Evolutionary conservation across 768 basidiomycete genomes (phyloP), one percentile per base, ranked within the genome.

Genomic region (Lenzites betulinus): DNA sequence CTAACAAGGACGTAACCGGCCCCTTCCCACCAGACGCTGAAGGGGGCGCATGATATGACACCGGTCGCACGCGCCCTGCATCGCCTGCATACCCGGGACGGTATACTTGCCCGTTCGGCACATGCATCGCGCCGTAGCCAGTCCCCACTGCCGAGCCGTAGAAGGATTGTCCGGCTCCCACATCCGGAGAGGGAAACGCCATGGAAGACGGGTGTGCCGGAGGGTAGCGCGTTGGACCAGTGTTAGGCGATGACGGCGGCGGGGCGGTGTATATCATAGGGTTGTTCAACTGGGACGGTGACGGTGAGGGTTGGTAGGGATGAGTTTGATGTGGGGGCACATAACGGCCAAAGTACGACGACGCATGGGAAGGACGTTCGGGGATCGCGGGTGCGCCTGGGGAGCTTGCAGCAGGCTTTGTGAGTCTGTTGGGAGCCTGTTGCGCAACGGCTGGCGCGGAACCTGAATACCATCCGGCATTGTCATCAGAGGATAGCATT

Each of bases 281-380:
- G 53, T 78, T 78, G 64, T 76, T 79, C 4, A 76, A 65, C 57
- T 79, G 79, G 0, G 77, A 74, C 1, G 78, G 79, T 4, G 79
- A 78, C 6, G 80, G 78, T 3, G 77, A 71, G 7, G 77, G 75
- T 51, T 76, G 76, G 43, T 75, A 53, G 5, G 73, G 74, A 59
- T 77, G 72, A 25, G 69, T 59, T 64, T 76, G 73, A 49, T 77
- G 74, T 0, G 76, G 44, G 13, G 72, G 68, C 12, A 68, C 60
- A 38, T 69, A 77, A 65, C 64, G 16, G 59, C 36, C 52, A 12
- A 44, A 38, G 43, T n/a, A 52, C 2, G 39, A 39, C 3, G 28
- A 18, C 15, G 51, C n/a, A 12, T 64, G 20, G 28, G 26, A 2
- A 68, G 23, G 47, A 16, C 48, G 56, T 7, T 20, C 41, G 13